Percentiles rank a stretch among this genome's conserved stretches.
These are phyloP conservation scores for Alternaria viburni DNA, from an alignment of 2,329 filamentous ascomycete species.

Conservation along the genomic window DNA sequence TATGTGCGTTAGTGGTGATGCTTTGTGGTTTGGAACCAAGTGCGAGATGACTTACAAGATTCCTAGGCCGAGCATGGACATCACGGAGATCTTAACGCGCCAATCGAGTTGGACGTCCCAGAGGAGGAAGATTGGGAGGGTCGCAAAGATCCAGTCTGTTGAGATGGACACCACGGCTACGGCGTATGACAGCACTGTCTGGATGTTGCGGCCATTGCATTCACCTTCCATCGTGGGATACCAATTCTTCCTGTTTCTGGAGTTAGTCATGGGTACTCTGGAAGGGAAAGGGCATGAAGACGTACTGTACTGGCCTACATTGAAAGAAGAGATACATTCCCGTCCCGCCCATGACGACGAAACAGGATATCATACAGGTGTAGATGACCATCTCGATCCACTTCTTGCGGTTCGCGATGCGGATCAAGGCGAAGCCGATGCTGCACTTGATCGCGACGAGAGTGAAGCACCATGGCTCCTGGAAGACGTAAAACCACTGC, in stretches of 20 bases:
- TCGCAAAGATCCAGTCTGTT: conserved; percentile 12
- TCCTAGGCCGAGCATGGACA: conserved; percentile 8
- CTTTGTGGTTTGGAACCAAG: too few species aligned
- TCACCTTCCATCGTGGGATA: background rate
- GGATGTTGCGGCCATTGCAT: conserved; percentile 3
- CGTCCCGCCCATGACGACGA: conserved; percentile 9
- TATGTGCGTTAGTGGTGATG: too few species aligned
- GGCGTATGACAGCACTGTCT: conserved; percentile 8
- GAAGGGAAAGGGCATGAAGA: background rate
- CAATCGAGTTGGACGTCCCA: conserved; percentile 11
- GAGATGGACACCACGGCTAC: conserved; percentile 8
- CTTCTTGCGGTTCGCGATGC: conserved; percentile 9
- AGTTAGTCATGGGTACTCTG: background rate
- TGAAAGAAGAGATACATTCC: conserved; percentile 11
- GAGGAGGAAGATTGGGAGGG: conserved; percentile 6
- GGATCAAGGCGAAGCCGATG: conserved; percentile 9
- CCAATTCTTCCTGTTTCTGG: conserved; percentile 1
- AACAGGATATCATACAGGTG: background rate
- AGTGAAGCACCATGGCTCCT: conserved; percentile 13
- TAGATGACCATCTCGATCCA: conserved; percentile 14
- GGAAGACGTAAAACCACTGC: conserved; percentile 13
- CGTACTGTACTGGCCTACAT: conserved; percentile 6
- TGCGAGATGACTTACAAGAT: background rate
- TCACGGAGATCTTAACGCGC: conserved; percentile 9
- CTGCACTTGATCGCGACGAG: conserved; percentile 11